Conservation (phyloP, 2,329 filamentous ascomycete species). For the Escovopsis weberi region DNA sequence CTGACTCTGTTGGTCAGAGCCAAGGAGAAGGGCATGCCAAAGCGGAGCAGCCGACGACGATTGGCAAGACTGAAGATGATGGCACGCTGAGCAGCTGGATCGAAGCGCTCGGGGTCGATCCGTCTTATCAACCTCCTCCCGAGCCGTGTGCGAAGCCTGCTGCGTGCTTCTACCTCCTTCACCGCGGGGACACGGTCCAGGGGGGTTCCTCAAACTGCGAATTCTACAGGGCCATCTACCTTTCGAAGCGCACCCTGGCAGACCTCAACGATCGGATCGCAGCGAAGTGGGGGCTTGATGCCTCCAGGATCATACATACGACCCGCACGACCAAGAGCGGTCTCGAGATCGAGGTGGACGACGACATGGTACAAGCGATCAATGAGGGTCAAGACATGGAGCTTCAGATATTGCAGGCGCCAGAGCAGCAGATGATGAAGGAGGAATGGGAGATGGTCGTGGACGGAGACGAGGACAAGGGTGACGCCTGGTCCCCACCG, state of each 20-base stretch:
- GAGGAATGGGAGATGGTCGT: constrained; percentile 49
- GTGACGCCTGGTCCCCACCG: constrained; percentile 7
- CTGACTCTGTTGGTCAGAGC: constrained; percentile 35
- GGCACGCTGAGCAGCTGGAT: constrained; percentile 70
- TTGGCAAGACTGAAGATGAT: constrained; percentile 41
- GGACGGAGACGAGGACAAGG: constrained; percentile 26
- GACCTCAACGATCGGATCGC: constrained; percentile 63
- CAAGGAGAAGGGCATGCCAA: constrained; percentile 29
- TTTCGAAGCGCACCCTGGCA: constrained; percentile 58
- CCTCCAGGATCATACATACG: constrained; percentile 53
- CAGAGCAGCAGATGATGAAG: constrained; percentile 26
- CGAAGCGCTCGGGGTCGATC: constrained; percentile 81
- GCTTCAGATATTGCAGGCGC: constrained; percentile 45
- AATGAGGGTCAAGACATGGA: constrained; percentile 88
- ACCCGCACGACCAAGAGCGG: constrained; percentile 61
- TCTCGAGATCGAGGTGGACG: constrained; percentile 74
- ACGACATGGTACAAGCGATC: constrained; percentile 73
- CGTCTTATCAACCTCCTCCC: constrained; percentile 63
- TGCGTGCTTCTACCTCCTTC: constrained; percentile 76
- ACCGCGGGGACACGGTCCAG: constrained; percentile 25
- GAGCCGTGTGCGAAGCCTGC: constrained; percentile 58
- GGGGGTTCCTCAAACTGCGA: constrained; percentile 37
- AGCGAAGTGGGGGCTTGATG: constrained; percentile 67
- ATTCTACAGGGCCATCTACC: constrained; percentile 74
- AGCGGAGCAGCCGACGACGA: constrained; percentile 37